phyloP scores from a whole-genome alignment of 2,329 filamentous ascomycete genomes.

The Ceratocystis variospora region DNA sequence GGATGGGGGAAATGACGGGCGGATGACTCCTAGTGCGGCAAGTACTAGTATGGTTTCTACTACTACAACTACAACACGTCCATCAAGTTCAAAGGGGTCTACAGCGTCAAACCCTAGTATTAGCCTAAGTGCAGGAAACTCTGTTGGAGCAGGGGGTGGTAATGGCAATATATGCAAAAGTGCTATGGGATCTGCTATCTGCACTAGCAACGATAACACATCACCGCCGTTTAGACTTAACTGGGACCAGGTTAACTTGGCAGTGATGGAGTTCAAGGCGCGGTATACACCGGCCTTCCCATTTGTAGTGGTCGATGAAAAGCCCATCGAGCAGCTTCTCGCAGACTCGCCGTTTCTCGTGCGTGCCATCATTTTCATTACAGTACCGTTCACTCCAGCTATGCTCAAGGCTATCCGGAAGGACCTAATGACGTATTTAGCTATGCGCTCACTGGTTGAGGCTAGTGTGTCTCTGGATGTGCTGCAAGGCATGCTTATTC shows the following conservation, averaged over 20 bases:
- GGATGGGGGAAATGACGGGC: slow-evolving; percentile 9
- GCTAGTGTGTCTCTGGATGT: slow-evolving; percentile 32
- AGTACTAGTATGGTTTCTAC: not conserved
- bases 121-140: not conserved
- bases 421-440: slow-evolving; percentile 31
- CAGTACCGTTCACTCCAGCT: slow-evolving; percentile 24
- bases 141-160: not conserved
- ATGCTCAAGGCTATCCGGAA: slow-evolving; percentile 30
- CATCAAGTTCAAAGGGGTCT: not conserved
- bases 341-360: slow-evolving; percentile 30
- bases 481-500: slow-evolving; percentile 34
- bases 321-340: slow-evolving; percentile 25
- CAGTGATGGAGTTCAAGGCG: slow-evolving; percentile 26
- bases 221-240: slow-evolving; percentile 27
- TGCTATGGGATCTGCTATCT: not conserved
- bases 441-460: slow-evolving; percentile 31
- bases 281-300: slow-evolving; percentile 29
- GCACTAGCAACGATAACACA: not conserved
- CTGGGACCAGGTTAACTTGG: slow-evolving; percentile 29
- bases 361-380: slow-evolving; percentile 29
- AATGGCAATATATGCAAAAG: not conserved
- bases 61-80: not conserved
- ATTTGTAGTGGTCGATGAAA: slow-evolving; percentile 27
- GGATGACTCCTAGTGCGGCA: slow-evolving; percentile 1
- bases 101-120: slow-evolving; percentile 6